Conservation (phyloP, 192 early-diverging fungal species). For the Coemansia umbellata region DNA sequence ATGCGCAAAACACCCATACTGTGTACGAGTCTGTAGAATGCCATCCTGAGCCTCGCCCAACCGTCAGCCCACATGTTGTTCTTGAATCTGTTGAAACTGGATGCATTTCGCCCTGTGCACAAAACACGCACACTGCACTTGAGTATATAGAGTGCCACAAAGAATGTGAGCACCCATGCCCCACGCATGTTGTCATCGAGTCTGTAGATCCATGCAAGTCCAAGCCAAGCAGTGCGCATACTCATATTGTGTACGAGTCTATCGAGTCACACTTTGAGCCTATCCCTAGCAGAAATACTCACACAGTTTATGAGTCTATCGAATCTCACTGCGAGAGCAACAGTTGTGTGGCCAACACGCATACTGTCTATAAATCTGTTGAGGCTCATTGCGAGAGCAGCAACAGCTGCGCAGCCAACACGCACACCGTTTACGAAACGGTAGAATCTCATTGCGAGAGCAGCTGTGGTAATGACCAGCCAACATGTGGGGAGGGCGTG, state of each 20-base stretch:
- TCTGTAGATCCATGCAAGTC: conserved; percentile 4
- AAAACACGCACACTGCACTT: conserved; percentile 16
- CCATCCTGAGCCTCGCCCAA: background rate
- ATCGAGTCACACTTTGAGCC: conserved; percentile 7
- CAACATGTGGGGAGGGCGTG: background rate
- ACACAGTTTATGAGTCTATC: conserved; percentile 19
- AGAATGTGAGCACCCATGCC: background rate
- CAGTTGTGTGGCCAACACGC: conserved; percentile 1
- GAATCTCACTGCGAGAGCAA: conserved; percentile 4
- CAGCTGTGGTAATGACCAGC: too few species aligned
- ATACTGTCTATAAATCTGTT: conserved; percentile 24
- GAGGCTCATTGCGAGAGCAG: conserved; percentile 8
- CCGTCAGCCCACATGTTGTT: conserved; percentile 6
- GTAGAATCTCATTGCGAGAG: conserved; percentile 5
- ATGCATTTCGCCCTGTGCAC: background rate
- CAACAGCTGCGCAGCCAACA: conserved; percentile 13
- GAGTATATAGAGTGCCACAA: conserved; percentile 8
- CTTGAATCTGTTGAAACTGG: conserved; percentile 13
- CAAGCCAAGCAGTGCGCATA: background rate
- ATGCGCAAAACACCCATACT: background rate
- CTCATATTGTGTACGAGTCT: conserved; percentile 21
- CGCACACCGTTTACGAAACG: conserved; percentile 23
- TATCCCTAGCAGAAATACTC: background rate
- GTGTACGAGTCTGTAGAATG: conserved; percentile 12
- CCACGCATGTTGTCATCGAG: conserved; percentile 13